Conservation (phyloP, 352 stramenopile species). For the Globisporangium recalcitrans region DNA sequence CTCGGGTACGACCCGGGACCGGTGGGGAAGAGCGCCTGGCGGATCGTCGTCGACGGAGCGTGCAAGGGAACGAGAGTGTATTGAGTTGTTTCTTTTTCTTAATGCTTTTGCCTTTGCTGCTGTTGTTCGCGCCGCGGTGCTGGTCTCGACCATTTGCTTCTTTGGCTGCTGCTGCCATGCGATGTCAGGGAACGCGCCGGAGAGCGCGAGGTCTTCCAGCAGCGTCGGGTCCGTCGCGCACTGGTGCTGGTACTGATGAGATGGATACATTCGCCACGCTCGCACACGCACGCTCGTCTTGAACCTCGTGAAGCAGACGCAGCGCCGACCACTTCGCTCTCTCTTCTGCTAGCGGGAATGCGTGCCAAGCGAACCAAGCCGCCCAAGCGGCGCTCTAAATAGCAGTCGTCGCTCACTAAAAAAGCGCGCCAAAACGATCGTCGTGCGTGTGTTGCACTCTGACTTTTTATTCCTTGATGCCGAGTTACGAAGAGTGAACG, state of each 20-base stretch:
- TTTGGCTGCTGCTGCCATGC: constrained; percentile 10
- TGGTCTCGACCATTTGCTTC: constrained; percentile 9
- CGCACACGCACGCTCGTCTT: not conserved
- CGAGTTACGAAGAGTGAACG: too few relatives aligned
- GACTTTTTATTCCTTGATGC: not conserved
- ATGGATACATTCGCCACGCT: constrained; percentile 5
- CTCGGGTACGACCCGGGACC: constrained; percentile 38
- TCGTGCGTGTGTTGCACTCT: not conserved
- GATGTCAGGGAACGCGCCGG: constrained; percentile 20
- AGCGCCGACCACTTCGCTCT: not conserved
- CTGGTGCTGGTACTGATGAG: not conserved
- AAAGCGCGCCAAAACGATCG: too few relatives aligned
- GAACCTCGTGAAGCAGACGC: not conserved
- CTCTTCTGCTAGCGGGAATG: not conserved
- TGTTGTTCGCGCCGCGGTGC: constrained; percentile 11
- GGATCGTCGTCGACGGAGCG: constrained; percentile 30
- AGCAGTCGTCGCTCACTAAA: not conserved
- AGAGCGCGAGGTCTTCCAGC: constrained; percentile 36
- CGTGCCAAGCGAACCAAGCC: not conserved
- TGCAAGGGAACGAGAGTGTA: constrained; percentile 26
- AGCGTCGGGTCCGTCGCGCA: constrained; percentile 17
- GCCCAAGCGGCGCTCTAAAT: not conserved
- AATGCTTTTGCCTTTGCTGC: not conserved
- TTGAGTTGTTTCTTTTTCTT: constrained; percentile 27
- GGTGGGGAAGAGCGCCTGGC: constrained; percentile 38